Conservation (phyloP, 2,329 filamentous ascomycete genomes). For the Fusarium citri region DNA sequence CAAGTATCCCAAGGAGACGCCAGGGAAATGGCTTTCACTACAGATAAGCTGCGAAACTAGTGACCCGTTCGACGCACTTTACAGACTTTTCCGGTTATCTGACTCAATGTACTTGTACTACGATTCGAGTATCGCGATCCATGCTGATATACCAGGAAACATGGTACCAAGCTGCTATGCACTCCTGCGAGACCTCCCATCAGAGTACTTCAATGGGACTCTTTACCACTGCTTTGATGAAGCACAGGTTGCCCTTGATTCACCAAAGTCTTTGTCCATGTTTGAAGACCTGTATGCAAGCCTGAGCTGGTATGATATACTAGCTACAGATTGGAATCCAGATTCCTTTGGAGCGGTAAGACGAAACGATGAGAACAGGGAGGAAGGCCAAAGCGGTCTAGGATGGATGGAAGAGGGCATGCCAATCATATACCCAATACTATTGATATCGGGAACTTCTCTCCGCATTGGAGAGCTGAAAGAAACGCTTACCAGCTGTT, state of each 20-base stretch:
- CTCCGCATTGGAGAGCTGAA: not conserved
- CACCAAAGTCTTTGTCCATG: not conserved
- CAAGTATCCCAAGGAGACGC: not conserved
- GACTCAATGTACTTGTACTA: not conserved
- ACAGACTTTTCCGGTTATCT: not conserved
- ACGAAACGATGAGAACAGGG: not conserved
- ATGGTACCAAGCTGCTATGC: not conserved
- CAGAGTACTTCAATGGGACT: not conserved
- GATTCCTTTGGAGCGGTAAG: too few relatives aligned
- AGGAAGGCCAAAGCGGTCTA: not conserved
- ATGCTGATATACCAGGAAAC: not conserved
- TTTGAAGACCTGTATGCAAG: not conserved
- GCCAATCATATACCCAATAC: not conserved
- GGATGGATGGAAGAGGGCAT: not conserved
- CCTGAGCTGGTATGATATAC: not conserved
- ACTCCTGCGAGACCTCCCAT: not conserved
- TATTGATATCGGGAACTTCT: not conserved
- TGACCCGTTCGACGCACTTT: constrained; percentile 10
- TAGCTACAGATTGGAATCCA: not conserved
- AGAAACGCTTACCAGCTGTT: not conserved
- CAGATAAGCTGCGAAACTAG: not conserved
- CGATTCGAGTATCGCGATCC: fast-evolving
- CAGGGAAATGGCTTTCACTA: not conserved
- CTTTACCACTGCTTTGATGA: not conserved
- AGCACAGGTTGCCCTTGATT: not conserved